phyloP scores from a whole-genome alignment of 2,329 filamentous ascomycete species.

The Curvularia verruculosa region DNA sequence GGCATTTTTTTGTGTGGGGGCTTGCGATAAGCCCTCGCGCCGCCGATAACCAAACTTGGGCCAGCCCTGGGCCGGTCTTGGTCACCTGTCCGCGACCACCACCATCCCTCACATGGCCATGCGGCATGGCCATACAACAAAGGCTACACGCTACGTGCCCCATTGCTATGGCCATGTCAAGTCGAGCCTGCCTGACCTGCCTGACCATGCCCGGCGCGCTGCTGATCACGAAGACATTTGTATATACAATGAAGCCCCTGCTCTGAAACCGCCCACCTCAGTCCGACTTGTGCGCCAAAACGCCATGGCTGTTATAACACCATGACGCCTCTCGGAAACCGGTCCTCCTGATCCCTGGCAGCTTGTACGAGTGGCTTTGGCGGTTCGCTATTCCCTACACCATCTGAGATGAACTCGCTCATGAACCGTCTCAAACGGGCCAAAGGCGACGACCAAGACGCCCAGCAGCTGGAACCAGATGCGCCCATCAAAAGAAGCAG shows the following conservation, averaged over 20 bases:
- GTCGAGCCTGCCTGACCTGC: slow-evolving; percentile 3
- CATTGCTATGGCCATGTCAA: background rate
- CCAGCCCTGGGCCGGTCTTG: background rate
- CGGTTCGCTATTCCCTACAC: background rate
- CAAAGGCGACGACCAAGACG: slow-evolving; percentile 1
- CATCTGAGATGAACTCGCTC: slow-evolving; percentile 18
- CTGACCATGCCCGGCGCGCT: slow-evolving; percentile 3
- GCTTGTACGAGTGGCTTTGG: slow-evolving; percentile 1
- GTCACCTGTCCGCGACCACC: background rate
- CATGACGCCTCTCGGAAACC: background rate
- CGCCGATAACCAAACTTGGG: slow-evolving; percentile 19
- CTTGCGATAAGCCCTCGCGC: slow-evolving; percentile 14
- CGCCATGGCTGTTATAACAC: background rate
- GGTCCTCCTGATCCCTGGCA: background rate
- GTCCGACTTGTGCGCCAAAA: background rate
- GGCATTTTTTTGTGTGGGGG: slow-evolving; percentile 17
- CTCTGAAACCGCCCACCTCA: background rate
- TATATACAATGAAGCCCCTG: background rate
- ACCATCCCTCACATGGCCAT: background rate
- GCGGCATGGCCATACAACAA: slow-evolving; percentile 4
- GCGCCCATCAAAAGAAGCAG: slow-evolving; percentile 13
- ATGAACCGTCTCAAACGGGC: slow-evolving; percentile 14
- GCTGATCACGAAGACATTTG: background rate
- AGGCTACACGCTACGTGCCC: slow-evolving; percentile 1
- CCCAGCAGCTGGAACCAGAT: slow-evolving; percentile 3